These are phyloP conservation scores for Cavenderia fasciculata DNA, from an alignment of 78 protist genomes.

Conservation along the genomic window DNA sequence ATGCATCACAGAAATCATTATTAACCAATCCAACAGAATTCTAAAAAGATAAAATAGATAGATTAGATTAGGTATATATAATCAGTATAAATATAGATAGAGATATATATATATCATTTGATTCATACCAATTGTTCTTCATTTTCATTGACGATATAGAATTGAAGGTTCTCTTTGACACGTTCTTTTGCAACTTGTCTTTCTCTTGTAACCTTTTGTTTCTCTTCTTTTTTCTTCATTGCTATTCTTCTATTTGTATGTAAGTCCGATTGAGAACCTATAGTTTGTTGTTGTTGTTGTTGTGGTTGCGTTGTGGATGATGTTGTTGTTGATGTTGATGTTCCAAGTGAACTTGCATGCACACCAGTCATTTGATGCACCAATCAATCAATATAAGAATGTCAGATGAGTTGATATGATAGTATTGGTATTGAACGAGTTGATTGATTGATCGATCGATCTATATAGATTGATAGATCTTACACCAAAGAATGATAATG, in stretches of 20 bases:
- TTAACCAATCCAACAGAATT: slow-evolving; percentile 38
- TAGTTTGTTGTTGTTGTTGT: too few relatives aligned
- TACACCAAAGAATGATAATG: too few relatives aligned
- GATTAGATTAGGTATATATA: not conserved
- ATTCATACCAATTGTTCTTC: not conserved
- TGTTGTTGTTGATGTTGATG: too few relatives aligned
- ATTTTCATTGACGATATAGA: not conserved
- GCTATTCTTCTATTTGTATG: not conserved
- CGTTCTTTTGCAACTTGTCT: not conserved
- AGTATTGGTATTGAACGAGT: too few relatives aligned
- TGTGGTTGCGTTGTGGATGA: too few relatives aligned
- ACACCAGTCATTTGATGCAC: too few relatives aligned
- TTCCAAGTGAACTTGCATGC: too few relatives aligned
- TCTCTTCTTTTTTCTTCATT: not conserved
- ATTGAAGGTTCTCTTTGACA: not conserved
- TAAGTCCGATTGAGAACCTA: not conserved
- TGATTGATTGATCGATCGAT: too few relatives aligned
- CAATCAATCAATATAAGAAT: too few relatives aligned
- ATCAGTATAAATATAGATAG: not conserved
- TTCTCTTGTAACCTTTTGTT: not conserved
- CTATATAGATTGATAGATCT: too few relatives aligned
- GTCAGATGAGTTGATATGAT: too few relatives aligned
- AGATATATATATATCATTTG: not conserved
- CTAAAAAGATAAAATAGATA: not conserved
- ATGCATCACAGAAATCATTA: slow-evolving; percentile 51